A percentile compares a stretch with the other conserved stretches of the same genome.
These are phyloP conservation scores for Solanum pimpinellifolium DNA, from an alignment of 257 asterid species.

Conservation along the genomic window DNA sequence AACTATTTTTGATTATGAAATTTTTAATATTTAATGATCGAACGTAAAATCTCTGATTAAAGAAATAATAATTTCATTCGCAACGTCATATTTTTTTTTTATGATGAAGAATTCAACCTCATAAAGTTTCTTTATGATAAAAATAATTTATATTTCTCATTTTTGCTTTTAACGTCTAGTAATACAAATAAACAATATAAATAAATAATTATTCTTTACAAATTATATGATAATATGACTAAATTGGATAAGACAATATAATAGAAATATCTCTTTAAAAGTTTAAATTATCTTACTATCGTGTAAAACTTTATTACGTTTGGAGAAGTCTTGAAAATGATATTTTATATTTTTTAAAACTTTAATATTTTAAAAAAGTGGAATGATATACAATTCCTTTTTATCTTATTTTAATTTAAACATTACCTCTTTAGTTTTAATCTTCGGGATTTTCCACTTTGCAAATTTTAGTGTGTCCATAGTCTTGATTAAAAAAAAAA, in stretches of 20 bases:
- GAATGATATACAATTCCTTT: background rate
- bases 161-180: background rate
- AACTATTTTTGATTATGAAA: too few relatives aligned
- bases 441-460: background rate
- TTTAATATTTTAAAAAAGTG: background rate
- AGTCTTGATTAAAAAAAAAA: too few relatives aligned
- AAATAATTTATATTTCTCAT: background rate
- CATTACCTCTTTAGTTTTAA: background rate
- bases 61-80: rapidly evolving
- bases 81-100: too few relatives aligned
- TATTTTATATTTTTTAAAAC: too few relatives aligned
- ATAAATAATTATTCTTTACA: background rate
- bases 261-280: background rate
- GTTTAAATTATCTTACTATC: background rate
- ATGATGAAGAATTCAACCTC: background rate
- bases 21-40: rapidly evolving
- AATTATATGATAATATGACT: background rate
- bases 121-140: background rate
- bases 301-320: background rate
- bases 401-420: background rate
- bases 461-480: background rate
- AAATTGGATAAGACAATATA: background rate
- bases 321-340: background rate
- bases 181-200: background rate
- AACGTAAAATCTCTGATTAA: too few relatives aligned